Conservation (phyloP, 2,329 filamentous ascomycete genomes). For the Botryotinia narcissicola region DNA sequence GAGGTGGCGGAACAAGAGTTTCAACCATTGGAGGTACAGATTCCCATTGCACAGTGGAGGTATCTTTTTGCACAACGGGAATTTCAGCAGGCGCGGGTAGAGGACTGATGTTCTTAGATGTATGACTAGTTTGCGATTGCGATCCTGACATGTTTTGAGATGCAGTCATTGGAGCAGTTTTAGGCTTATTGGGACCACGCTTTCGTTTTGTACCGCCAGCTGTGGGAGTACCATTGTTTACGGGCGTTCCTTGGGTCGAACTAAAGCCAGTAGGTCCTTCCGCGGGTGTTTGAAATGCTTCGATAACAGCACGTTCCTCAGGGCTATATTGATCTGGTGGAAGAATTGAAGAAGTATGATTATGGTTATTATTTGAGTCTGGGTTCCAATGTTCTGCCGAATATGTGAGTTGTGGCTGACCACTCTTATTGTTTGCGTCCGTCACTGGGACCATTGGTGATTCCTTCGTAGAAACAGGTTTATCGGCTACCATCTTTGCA, state of each 20-base stretch:
- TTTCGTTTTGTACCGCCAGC: conserved; percentile 32
- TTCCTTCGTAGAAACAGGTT: conserved; percentile 23
- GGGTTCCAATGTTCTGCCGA: conserved; percentile 31
- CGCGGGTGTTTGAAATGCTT: conserved; percentile 34
- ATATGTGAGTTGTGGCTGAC: conserved; percentile 25
- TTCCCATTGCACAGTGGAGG: conserved; percentile 31
- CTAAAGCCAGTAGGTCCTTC: conserved; percentile 25
- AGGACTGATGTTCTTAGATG: conserved; percentile 14
- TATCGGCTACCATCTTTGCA: conserved; percentile 22
- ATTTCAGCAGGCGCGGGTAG: conserved; percentile 24
- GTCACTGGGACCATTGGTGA: conserved; percentile 15
- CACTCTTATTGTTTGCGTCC: conserved; percentile 39
- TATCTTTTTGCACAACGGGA: conserved; percentile 29
- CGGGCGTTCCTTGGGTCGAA: conserved; percentile 27
- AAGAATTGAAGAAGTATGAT: conserved; percentile 20
- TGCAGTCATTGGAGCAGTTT: conserved; percentile 23
- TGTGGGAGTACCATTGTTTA: conserved; percentile 26
- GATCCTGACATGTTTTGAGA: conserved; percentile 21
- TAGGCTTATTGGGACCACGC: conserved; percentile 33
- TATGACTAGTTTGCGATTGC: conserved; percentile 19
- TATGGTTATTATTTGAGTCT: conserved; percentile 24
- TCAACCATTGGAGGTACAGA: conserved; percentile 27
- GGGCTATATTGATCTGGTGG: conserved; percentile 34
- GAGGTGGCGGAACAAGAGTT: conserved; percentile 39
- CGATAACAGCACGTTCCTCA: conserved; percentile 38